These are phyloP conservation scores for Eimeria acervulina DNA, from an alignment of 169 alveolate genomes.

Conservation along the genomic window DNA sequence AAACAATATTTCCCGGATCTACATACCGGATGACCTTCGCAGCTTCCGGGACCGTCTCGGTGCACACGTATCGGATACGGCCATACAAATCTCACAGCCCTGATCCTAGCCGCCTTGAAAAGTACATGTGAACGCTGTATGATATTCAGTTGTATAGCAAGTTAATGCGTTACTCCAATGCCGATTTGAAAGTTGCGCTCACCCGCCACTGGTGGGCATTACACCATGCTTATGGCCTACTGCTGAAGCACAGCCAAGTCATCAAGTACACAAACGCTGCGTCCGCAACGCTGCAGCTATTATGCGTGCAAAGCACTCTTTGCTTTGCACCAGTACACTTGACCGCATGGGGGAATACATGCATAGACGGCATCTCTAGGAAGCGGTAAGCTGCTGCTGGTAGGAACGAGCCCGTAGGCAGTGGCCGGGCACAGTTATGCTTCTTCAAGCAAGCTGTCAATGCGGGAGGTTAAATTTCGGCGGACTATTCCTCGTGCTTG, in stretches of 20 bases:
- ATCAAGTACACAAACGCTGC: not conserved
- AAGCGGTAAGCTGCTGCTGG: not conserved
- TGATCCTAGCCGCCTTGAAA: not conserved
- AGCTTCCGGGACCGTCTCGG: not conserved
- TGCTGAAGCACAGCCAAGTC: not conserved
- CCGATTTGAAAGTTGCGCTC: not conserved
- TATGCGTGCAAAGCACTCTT: not conserved
- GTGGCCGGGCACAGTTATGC: not conserved
- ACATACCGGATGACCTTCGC: not conserved
- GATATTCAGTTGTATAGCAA: not conserved
- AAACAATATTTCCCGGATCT: not conserved
- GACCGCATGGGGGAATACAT: not conserved
- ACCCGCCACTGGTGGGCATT: not conserved
- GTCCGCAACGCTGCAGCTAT: not conserved
- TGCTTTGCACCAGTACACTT: not conserved
- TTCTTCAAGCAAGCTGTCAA: slow-evolving; percentile 43
- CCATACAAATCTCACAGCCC: not conserved
- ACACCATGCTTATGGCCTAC: not conserved
- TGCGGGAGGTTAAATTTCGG: slow-evolving; percentile 24
- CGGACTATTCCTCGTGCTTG: slow-evolving; percentile 65
- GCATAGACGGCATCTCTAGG: not conserved
- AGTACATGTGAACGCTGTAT: not conserved
- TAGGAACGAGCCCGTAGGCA: not conserved
- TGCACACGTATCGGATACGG: not conserved
- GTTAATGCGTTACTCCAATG: not conserved